These are phyloP conservation scores for Blastobotrys ciferrii DNA, from an alignment of 1,139 yeast genomes.

Conservation along the genomic window DNA sequence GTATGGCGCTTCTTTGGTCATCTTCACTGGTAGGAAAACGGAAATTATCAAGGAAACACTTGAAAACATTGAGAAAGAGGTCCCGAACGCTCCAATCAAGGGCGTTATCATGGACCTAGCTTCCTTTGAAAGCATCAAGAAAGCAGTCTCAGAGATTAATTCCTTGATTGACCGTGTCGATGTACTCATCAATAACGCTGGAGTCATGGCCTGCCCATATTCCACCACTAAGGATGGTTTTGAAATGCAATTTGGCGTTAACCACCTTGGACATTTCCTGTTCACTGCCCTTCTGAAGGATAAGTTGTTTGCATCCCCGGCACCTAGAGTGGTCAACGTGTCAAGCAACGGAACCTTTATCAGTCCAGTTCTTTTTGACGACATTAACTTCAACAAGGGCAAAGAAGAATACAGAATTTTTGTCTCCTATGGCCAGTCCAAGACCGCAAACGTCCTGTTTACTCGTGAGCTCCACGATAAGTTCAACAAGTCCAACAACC, in stretches of 20 bases:
- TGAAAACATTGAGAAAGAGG: constrained; percentile 9
- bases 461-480: neutral
- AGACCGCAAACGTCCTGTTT: constrained; percentile 69
- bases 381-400: constrained; percentile 54
- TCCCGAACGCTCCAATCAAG: neutral
- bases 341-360: constrained; percentile 70
- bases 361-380: constrained; percentile 55
- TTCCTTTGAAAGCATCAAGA: neutral
- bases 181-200: constrained; percentile 74
- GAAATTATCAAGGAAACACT: constrained; percentile 27
- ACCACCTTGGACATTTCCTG: constrained; percentile 72
- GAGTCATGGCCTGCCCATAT: constrained; percentile 77
- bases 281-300: constrained; percentile 57
- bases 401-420: constrained; percentile 36
- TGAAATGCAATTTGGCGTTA: constrained; percentile 79
- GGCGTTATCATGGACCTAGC: neutral
- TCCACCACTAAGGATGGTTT: constrained; percentile 64
- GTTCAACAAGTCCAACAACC: neutral
- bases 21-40: constrained; percentile 34
- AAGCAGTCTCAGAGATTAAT: neutral
- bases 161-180: constrained; percentile 45
- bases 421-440: constrained; percentile 77
- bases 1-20: constrained; percentile 40
- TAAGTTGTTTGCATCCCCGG: constrained; percentile 20
- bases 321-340: constrained; percentile 62